A percentile compares a stretch with the other conserved stretches of the same genome.
phyloP scores from a whole-genome alignment of 2,329 filamentous ascomycete species.

The Onygenales sp. region DNA sequence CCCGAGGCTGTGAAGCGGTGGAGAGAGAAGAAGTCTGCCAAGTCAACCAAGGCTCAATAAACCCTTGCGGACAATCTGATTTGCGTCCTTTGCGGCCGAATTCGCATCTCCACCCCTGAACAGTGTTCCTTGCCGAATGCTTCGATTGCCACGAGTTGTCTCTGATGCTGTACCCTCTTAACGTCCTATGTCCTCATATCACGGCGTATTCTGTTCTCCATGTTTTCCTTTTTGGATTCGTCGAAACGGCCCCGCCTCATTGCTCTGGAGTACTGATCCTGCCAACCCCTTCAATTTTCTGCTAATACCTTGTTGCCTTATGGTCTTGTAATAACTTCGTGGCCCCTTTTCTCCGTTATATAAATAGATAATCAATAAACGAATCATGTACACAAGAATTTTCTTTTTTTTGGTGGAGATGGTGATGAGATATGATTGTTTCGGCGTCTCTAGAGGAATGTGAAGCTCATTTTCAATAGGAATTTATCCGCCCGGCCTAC shows the following conservation, averaged over 20 bases:
- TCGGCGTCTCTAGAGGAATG: too few species aligned
- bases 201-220: background rate
- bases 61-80: background rate
- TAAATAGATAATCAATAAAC: too few species aligned
- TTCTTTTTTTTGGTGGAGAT: too few species aligned
- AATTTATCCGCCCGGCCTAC: background rate
- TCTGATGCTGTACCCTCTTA: background rate
- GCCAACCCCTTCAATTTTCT: background rate
- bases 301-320: too few species aligned
- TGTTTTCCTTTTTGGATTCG: background rate
- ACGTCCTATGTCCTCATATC: background rate
- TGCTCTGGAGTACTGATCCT: background rate
- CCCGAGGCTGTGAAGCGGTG: slow-evolving; percentile 77
- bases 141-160: background rate
- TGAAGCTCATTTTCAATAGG: background rate
- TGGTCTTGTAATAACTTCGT: too few species aligned
- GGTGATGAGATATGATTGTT: background rate
- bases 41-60: slow-evolving; percentile 10
- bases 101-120: background rate
- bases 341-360: too few species aligned
- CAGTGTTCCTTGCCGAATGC: too few species aligned
- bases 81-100: background rate
- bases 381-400: too few species aligned
- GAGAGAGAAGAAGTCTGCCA: slow-evolving; percentile 46
- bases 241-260: background rate